Conservation (phyloP, 805 yeast genomes). For the Yarrowia sp. region DNA sequence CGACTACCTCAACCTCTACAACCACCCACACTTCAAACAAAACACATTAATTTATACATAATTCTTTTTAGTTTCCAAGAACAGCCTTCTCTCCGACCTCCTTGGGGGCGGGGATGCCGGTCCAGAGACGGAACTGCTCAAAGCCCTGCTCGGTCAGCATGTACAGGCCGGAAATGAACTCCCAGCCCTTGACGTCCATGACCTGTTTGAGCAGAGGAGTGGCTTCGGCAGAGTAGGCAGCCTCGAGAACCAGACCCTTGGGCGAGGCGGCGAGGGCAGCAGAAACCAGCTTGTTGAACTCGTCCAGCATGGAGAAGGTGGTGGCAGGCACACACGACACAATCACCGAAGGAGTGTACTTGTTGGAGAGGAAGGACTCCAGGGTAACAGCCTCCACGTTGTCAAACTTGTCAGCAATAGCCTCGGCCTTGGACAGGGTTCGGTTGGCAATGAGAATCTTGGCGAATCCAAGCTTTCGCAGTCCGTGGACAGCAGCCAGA, state of each 20-base stretch:
- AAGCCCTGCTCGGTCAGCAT: slow-evolving; percentile 94
- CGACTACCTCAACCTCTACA: too few species aligned
- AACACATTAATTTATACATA: neutral
- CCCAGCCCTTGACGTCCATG: slow-evolving; percentile 58
- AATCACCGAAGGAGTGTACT: slow-evolving; percentile 49
- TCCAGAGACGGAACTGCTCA: slow-evolving; percentile 78
- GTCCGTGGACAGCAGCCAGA: slow-evolving; percentile 88
- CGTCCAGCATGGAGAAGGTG: slow-evolving; percentile 53
- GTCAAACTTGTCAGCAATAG: slow-evolving; percentile 61
- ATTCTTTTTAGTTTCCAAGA: neutral
- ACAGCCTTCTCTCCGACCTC: slow-evolving; percentile 31
- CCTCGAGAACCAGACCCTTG: slow-evolving; percentile 60
- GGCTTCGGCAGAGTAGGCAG: slow-evolving; percentile 86
- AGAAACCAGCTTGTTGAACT: slow-evolving; percentile 47
- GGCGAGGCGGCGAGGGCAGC: slow-evolving; percentile 40
- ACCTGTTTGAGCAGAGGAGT: slow-evolving; percentile 88
- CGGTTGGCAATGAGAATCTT: slow-evolving; percentile 79
- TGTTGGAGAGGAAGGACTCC: slow-evolving; percentile 42
- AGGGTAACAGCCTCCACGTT: slow-evolving; percentile 58
- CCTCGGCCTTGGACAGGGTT: slow-evolving; percentile 61
- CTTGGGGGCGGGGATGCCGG: slow-evolving; percentile 38
- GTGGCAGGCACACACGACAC: slow-evolving; percentile 86
- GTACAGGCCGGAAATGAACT: slow-evolving; percentile 83
- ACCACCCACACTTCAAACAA: too few species aligned
- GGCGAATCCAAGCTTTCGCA: slow-evolving; percentile 70